phyloP scores from a whole-genome alignment of 108 stramenopile genomes.

The Cyclotella atomus region DNA sequence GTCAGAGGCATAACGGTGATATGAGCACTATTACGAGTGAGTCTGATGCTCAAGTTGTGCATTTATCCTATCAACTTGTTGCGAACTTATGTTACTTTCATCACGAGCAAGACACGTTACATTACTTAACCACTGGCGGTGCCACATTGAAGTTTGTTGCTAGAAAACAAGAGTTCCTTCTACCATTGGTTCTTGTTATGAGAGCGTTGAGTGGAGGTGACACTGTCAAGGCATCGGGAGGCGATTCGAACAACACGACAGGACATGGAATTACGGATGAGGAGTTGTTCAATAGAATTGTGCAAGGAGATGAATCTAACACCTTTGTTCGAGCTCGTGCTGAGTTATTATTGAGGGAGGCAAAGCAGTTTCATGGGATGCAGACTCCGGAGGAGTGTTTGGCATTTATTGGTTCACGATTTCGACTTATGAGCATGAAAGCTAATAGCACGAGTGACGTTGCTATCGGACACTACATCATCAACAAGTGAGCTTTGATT shows the following conservation, averaged over 20 bases:
- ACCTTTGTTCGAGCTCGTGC: slow-evolving; percentile 93
- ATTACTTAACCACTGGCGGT: slow-evolving; percentile 95
- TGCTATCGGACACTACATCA: slow-evolving; percentile 89
- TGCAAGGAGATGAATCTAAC: slow-evolving; percentile 86
- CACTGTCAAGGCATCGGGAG: slow-evolving; percentile 13
- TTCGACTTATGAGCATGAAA: slow-evolving; percentile 79
- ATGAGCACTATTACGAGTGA: slow-evolving; percentile 89
- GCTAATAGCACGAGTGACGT: slow-evolving; percentile 79
- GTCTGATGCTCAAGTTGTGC: too few relatives aligned
- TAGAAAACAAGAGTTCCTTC: slow-evolving; percentile 93
- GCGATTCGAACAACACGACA: slow-evolving; percentile 14
- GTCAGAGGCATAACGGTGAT: slow-evolving; percentile 80
- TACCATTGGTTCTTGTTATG: slow-evolving; percentile 91
- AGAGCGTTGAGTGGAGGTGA: slow-evolving; percentile 78
- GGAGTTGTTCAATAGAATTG: slow-evolving; percentile 88
- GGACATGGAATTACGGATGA: slow-evolving; percentile 82
- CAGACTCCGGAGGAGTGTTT: slow-evolving; percentile 91
- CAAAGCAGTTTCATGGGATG: slow-evolving; percentile 71
- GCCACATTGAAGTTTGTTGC: slow-evolving; percentile 90
- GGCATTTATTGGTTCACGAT: slow-evolving; percentile 91
- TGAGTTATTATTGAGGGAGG: slow-evolving; percentile 92
- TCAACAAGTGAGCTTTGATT: slow-evolving; percentile 70
- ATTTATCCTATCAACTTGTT: too few relatives aligned
- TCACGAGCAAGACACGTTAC: slow-evolving; percentile 88
- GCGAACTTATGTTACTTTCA: too few relatives aligned